Evolutionary conservation across 257 asterid species (phyloP).

Genomic region (Haberlea rhodopensis): DNA sequence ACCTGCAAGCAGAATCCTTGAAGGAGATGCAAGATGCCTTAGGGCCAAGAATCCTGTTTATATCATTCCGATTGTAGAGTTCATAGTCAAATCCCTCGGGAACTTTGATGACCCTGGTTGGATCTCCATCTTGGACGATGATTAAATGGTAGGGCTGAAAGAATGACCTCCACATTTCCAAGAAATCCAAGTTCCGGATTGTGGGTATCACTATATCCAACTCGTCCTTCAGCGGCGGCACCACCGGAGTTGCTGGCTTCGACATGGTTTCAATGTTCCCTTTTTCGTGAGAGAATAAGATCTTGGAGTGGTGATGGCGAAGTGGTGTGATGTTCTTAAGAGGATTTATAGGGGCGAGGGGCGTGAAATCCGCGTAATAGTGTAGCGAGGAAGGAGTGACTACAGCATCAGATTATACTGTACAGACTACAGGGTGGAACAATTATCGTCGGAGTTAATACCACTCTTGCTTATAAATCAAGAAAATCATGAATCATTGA

Average conservation of each 20-base stretch:
- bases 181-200: constrained; percentile 44
- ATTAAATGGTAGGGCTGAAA: constrained; percentile 47
- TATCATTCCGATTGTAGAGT: constrained; percentile 49
- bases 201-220: constrained; percentile 51
- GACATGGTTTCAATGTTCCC: constrained; percentile 18
- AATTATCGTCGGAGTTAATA: too few relatives aligned
- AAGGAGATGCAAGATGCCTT: constrained; percentile 57
- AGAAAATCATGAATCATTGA: too few relatives aligned
- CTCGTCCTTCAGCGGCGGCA: constrained; percentile 46
- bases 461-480: too few relatives aligned
- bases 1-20: constrained; percentile 56
- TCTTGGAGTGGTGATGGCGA: constrained; percentile 13
- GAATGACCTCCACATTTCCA: constrained; percentile 51
- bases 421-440: constrained; percentile 13
- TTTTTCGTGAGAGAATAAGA: not conserved
- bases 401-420: not conserved
- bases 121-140: constrained; percentile 54
- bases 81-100: constrained; percentile 53
- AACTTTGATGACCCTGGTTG: constrained; percentile 33
- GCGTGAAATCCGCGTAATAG: constrained; percentile 26
- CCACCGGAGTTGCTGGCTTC: constrained; percentile 34
- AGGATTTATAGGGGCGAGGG: constrained; percentile 32
- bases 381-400: constrained; percentile 29
- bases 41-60: constrained; percentile 50
- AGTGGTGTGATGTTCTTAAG: constrained; percentile 11